Conservation (phyloP, 345 rosid genomes). For the Salix viminalis region DNA sequence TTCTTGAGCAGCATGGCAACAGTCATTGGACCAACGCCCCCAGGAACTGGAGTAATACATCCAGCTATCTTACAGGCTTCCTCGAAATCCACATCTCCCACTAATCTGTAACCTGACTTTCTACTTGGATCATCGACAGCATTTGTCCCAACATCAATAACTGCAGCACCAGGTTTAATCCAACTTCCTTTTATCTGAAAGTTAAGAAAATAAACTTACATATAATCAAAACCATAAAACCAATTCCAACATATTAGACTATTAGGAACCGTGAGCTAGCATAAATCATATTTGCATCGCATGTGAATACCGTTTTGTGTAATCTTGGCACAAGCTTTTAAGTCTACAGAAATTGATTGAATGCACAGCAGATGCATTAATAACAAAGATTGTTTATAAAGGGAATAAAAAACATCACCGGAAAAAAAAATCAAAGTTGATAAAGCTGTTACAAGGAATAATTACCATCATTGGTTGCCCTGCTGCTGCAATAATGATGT, state of each 20-base stretch:
- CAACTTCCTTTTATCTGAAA: conserved; percentile 79
- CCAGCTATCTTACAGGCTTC: conserved; percentile 85
- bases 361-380: too few species aligned
- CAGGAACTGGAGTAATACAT: conserved; percentile 85
- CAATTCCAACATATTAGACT: not conserved
- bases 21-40: conserved; percentile 97
- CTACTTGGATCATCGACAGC: conserved; percentile 66
- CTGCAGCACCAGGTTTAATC: conserved; percentile 96
- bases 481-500: conserved; percentile 86
- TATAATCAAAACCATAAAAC: not conserved
- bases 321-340: too few species aligned
- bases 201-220: not conserved
- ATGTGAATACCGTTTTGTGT: too few species aligned
- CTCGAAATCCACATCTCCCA: conserved; percentile 82
- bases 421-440: not conserved
- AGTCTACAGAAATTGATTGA: too few species aligned
- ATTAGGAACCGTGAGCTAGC: not conserved
- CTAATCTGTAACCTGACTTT: conserved; percentile 80
- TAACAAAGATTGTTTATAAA: too few species aligned
- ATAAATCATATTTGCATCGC: not conserved
- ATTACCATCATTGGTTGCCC: conserved; percentile 86
- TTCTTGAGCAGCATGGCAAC: conserved; percentile 87
- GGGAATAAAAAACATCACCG: not conserved
- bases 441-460: not conserved
- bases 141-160: conserved; percentile 89